Evolutionary conservation across 1,284 basidiomycete genomes (phyloP).

Genomic region (Naganishia cerealis): DNA sequence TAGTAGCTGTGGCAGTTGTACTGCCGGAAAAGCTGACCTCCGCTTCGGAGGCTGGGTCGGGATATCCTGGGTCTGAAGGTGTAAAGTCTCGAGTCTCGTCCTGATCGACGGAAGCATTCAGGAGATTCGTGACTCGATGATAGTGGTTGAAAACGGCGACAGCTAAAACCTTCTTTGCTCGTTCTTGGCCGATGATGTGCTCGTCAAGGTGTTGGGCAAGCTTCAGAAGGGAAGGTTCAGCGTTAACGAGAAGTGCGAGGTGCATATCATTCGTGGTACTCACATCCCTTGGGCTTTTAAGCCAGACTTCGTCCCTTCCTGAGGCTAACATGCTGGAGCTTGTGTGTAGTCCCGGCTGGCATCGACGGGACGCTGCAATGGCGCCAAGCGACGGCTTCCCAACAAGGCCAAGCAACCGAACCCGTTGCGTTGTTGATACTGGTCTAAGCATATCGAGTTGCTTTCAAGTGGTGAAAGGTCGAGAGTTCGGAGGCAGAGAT

Average conservation of each 20-base stretch:
- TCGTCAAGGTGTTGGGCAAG: constrained; percentile 82
- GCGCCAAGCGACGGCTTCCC: neutral
- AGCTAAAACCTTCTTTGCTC: constrained; percentile 86
- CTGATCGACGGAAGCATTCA: constrained; percentile 28
- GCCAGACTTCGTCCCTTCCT: constrained; percentile 2
- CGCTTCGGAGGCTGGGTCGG: constrained; percentile 47
- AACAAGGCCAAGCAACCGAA: neutral
- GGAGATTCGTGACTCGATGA: constrained; percentile 59
- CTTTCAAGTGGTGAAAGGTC: neutral
- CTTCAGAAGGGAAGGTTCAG: constrained; percentile 52
- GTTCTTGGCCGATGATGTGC: constrained; percentile 88
- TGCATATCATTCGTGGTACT: neutral
- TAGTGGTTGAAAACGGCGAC: constrained; percentile 93
- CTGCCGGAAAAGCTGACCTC: constrained; percentile 57
- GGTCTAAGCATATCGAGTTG: neutral
- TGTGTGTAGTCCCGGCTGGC: neutral
- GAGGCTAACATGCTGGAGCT: neutral
- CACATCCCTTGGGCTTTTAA: constrained; percentile 7
- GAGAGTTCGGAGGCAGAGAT: neutral
- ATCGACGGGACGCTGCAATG: neutral
- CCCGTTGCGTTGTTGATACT: neutral
- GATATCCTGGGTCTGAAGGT: constrained; percentile 39
- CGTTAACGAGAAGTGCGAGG: neutral
- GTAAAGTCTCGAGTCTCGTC: constrained; percentile 31
- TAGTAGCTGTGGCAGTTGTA: constrained; percentile 14